A percentile compares a stretch with the other conserved stretches of the same genome.
These are phyloP conservation scores for Laetiporus sulphureus DNA, from an alignment of 1,284 basidiomycete species.

Conservation along the genomic window DNA sequence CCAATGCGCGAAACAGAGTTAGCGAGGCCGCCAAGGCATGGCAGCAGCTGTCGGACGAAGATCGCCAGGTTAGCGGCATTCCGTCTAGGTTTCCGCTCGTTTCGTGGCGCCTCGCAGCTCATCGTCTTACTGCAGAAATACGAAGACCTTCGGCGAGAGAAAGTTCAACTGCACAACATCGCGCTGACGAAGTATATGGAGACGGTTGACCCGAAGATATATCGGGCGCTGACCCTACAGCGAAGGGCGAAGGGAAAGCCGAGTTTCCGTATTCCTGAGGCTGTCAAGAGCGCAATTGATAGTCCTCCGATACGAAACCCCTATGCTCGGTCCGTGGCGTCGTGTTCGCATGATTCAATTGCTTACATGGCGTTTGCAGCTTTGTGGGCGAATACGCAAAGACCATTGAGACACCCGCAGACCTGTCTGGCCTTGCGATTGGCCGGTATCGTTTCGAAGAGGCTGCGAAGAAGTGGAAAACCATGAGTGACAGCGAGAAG, in stretches of 20 bases:
- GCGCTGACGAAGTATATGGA: constrained; percentile 9
- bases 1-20: too few relatives aligned
- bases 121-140: constrained; percentile 1
- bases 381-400: constrained; percentile 1
- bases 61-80: too few relatives aligned
- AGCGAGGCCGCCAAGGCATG: constrained; percentile 5
- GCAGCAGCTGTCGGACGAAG: constrained; percentile 14
- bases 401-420: neutral
- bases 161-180: constrained; percentile 4
- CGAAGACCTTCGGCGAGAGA: constrained; percentile 2
- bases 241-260: constrained; percentile 6
- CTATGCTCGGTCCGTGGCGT: too few relatives aligned
- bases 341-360: too few relatives aligned
- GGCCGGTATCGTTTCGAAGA: neutral
- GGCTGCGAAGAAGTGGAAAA: neutral
- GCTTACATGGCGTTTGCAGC: neutral
- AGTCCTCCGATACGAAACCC: too few relatives aligned
- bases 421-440: neutral
- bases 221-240: constrained; percentile 11
- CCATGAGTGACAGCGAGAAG: neutral
- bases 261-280: neutral
- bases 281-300: neutral
- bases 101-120: too few relatives aligned
- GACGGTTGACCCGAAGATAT: constrained; percentile 8
- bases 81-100: too few relatives aligned